Conservation (phyloP, 768 basidiomycete genomes). For the Galerina sulciceps region DNA sequence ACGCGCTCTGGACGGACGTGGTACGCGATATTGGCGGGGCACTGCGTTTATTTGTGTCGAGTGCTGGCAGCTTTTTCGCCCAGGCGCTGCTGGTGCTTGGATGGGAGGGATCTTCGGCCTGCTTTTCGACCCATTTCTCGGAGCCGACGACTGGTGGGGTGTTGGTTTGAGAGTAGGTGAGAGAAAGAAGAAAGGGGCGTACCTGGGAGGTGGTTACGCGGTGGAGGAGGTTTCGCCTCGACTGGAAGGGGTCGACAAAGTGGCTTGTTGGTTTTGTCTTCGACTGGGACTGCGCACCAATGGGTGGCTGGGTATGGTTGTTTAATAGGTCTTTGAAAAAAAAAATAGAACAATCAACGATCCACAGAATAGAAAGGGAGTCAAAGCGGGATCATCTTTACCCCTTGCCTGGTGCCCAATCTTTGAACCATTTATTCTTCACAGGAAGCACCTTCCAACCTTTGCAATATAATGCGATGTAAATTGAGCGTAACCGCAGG, state of each 20-base stretch:
- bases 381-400: conserved; percentile 16
- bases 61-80: conserved; percentile 1
- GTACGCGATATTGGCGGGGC: background rate
- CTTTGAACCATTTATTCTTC: conserved; percentile 44
- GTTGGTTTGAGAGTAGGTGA: background rate
- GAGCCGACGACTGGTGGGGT: conserved; percentile 41
- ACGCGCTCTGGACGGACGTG: background rate
- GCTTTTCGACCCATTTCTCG: conserved; percentile 33
- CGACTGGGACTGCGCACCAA: conserved; percentile 44
- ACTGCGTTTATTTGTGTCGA: background rate
- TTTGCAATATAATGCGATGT: conserved; percentile 19
- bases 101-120: conserved; percentile 17
- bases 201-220: conserved; percentile 29
- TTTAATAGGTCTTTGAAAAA: conserved; percentile 27
- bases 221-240: conserved; percentile 34
- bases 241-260: conserved; percentile 50
- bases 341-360: background rate
- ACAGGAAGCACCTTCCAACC: conserved; percentile 57
- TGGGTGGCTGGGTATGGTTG: conserved; percentile 44
- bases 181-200: background rate
- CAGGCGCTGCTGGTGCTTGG: conserved; percentile 22
- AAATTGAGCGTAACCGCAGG: background rate
- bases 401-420: conserved; percentile 38
- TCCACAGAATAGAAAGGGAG: background rate
- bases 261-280: conserved; percentile 47